Conservation (phyloP, 2,329 filamentous ascomycete species). For the Nothopassalora personata region DNA sequence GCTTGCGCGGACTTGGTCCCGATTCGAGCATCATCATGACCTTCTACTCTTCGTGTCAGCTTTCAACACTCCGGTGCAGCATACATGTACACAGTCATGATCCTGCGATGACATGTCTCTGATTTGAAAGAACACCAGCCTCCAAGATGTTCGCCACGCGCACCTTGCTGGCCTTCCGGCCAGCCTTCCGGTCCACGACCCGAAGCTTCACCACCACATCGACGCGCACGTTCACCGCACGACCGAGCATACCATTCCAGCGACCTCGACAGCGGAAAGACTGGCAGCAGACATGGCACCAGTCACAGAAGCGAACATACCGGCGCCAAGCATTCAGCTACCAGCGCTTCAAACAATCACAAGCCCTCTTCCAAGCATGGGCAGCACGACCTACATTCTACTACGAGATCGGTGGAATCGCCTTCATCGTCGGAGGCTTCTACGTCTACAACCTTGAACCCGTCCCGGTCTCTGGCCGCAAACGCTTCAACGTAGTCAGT, state of each 20-base stretch:
- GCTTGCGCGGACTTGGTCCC: no score
- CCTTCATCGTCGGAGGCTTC: conserved; percentile 46
- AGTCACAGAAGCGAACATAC: conserved; percentile 18
- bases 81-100: neutral
- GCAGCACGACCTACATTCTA: conserved; percentile 43
- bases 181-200: neutral
- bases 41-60: no score
- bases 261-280: neutral
- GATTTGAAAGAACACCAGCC: neutral
- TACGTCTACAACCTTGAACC: conserved; percentile 66
- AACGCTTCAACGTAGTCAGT: conserved; percentile 66
- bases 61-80: no score
- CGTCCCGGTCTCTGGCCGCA: conserved; percentile 65
- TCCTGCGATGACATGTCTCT: neutral
- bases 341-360: conserved; percentile 27
- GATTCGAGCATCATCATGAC: no score
- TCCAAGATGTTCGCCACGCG: neutral
- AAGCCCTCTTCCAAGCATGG: conserved; percentile 33
- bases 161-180: neutral
- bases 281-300: conserved; percentile 13
- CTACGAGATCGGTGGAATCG: conserved; percentile 40
- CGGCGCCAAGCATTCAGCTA: conserved; percentile 29
- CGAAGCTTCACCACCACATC: neutral
- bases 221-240: neutral
- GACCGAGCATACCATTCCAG: neutral